phyloP scores from a whole-genome alignment of 2,329 filamentous ascomycete species.

The Penicillium sp. region DNA sequence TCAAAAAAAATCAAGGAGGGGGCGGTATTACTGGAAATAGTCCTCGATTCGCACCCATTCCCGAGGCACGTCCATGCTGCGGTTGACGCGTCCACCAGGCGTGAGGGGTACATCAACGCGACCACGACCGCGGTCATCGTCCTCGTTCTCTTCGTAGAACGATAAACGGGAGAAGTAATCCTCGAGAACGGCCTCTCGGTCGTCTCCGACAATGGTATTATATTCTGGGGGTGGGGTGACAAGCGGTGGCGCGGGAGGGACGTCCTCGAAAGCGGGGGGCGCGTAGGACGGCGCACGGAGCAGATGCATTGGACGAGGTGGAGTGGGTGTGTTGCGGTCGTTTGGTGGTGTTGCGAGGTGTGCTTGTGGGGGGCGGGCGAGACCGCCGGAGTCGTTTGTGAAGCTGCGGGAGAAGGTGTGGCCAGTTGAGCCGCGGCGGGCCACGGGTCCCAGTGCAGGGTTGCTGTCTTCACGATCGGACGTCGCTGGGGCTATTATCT shows the following conservation, averaged over 20 bases:
- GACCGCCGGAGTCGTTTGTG: conserved; percentile 40
- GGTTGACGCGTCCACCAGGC: conserved; percentile 60
- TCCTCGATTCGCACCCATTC: conserved; percentile 52
- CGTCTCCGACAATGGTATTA: conserved; percentile 70
- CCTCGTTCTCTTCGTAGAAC: conserved; percentile 62
- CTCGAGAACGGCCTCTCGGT: conserved; percentile 67
- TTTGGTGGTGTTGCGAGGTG: conserved; percentile 51
- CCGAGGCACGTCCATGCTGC: conserved; percentile 64
- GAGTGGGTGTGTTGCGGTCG: conserved; percentile 43
- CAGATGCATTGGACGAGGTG: conserved; percentile 75
- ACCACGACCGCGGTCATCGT: conserved; percentile 49
- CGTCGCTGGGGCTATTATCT: conserved; percentile 16
- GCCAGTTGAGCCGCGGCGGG: conserved; percentile 21
- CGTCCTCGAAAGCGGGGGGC: conserved; percentile 81
- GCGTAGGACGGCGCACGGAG: conserved; percentile 82
- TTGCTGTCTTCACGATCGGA: conserved; percentile 34
- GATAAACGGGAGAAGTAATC: conserved; percentile 85
- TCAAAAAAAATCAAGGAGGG: not conserved
- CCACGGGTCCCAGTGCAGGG: conserved; percentile 20
- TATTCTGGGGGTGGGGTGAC: conserved; percentile 84
- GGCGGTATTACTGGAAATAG: conserved; percentile 12
- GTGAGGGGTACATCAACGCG: conserved; percentile 61
- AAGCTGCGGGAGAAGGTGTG: conserved; percentile 37
- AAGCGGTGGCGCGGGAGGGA: conserved; percentile 70
- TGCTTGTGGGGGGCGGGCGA: conserved; percentile 51